phyloP scores from a whole-genome alignment of 768 basidiomycete genomes.

The Mrakia hoshinonis region DNA sequence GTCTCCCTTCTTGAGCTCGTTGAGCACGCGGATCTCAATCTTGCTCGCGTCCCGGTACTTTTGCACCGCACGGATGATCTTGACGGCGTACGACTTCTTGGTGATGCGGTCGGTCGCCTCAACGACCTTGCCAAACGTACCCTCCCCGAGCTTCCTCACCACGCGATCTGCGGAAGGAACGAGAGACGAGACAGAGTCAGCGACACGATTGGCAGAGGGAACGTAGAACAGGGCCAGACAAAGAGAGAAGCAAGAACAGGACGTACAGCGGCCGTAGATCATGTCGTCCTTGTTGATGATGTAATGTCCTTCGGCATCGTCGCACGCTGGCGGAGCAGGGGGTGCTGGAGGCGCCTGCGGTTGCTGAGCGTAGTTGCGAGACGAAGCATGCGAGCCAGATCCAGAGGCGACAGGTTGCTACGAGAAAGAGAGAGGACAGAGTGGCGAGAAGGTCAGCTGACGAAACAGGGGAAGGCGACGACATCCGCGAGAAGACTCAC shows the following conservation, averaged over 20 bases:
- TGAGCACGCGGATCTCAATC: constrained; percentile 91
- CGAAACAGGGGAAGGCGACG: not conserved
- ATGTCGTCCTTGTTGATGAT: constrained; percentile 87
- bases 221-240: constrained; percentile 47
- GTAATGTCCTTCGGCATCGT: constrained; percentile 98
- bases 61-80: constrained; percentile 95
- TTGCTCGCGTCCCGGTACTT: constrained; percentile 98
- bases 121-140: constrained; percentile 98
- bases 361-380: not conserved
- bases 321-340: constrained; percentile 55
- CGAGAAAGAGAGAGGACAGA: not conserved
- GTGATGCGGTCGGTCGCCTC: constrained; percentile 74
- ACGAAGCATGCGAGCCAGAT: not conserved
- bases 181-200: constrained; percentile 48
- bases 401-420: not conserved
- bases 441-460: not conserved
- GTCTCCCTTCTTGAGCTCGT: constrained; percentile 81
- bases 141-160: constrained; percentile 82
- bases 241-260: constrained; percentile 6
- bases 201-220: constrained; percentile 78
- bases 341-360: constrained; percentile 15
- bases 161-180: constrained; percentile 64
- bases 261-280: constrained; percentile 71
- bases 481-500: not conserved
- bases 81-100: constrained; percentile 79